These are phyloP conservation scores for Pseudogymnoascus sp. DNA, from an alignment of 2,329 filamentous ascomycete species.

Conservation along the genomic window DNA sequence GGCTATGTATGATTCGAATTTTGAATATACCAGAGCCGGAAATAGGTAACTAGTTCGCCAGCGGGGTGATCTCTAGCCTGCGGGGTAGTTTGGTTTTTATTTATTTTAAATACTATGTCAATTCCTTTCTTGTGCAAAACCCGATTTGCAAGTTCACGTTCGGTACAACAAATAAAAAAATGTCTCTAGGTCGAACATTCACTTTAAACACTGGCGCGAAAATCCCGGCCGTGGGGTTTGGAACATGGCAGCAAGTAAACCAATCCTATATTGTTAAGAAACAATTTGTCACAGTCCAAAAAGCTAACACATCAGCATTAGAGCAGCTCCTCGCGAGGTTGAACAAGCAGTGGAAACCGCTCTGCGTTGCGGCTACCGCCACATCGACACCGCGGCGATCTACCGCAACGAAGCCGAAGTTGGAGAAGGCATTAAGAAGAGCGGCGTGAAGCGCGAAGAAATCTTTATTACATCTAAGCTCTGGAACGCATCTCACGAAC, in stretches of 20 bases:
- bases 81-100: neutral
- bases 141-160: neutral
- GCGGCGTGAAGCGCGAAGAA: slow-evolving; percentile 34
- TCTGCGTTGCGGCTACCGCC: slow-evolving; percentile 45
- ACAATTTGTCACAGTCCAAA: neutral
- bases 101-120: neutral
- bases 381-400: slow-evolving; percentile 42
- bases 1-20: neutral
- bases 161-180: neutral
- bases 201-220: slow-evolving; percentile 33
- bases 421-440: slow-evolving; percentile 36
- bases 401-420: slow-evolving; percentile 41
- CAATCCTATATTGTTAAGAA: neutral
- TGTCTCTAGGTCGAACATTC: neutral
- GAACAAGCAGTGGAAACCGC: slow-evolving; percentile 36
- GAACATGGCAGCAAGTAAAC: slow-evolving; percentile 36
- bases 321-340: slow-evolving; percentile 29
- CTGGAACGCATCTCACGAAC: slow-evolving; percentile 44
- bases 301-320: slow-evolving; percentile 21
- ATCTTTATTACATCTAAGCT: slow-evolving; percentile 52
- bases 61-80: neutral
- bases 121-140: neutral
- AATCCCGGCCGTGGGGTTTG: slow-evolving; percentile 37
- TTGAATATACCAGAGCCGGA: neutral
- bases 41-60: neutral